Base-by-base conservation (phyloP, 768 basidiomycete species). In the Boletus sensibilis region DNA sequence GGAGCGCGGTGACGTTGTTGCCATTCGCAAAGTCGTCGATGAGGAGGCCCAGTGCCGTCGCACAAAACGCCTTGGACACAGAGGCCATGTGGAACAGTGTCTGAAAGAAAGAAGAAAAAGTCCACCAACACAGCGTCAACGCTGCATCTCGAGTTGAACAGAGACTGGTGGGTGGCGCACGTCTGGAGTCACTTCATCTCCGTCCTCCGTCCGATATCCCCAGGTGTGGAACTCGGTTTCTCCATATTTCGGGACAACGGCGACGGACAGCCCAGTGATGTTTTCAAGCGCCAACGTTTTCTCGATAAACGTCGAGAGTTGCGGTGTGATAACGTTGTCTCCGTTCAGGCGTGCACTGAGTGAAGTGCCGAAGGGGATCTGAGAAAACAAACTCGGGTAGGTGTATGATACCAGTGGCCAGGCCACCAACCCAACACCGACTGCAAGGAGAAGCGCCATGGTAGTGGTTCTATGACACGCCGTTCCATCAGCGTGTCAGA, bases 11-110 rank as follows among this genome's bases (percentile, higher is more conserved):
- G 7, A 60, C 56, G 40, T 76, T 78, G 23, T 60, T 64, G 3
- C 75, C 70, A 13, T 65, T 53, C 14, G 66, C 67, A 57, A 73
- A 78, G 57, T 78, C 77, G 27, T 76, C 73, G 45, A 78, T 74
- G 23, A 79, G 68, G 13, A 79, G 70, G 5, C 79, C 77, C 1
- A 79, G 47, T 2, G 76, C 68, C 0, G 68, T 71, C 2, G 69
- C 64, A 7, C 77, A 63, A 64, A 79, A 79, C 6, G 74, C 74
- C 44, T 78, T 75, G 9, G 74, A 76, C 27, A 71, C 69, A 0
- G 74, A 77, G 2, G 62, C 76, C 38, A 76, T 61, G 38, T 61
- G 57, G 55, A 77, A 76, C 29, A 78, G 51, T 0, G 78, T 79
- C 77, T 60, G 39, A 1, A 9, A 7, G 20, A 23, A 10, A 13